Conservation (phyloP, 495 filamentous ascomycete genomes). For the Podospora appendiculata region DNA sequence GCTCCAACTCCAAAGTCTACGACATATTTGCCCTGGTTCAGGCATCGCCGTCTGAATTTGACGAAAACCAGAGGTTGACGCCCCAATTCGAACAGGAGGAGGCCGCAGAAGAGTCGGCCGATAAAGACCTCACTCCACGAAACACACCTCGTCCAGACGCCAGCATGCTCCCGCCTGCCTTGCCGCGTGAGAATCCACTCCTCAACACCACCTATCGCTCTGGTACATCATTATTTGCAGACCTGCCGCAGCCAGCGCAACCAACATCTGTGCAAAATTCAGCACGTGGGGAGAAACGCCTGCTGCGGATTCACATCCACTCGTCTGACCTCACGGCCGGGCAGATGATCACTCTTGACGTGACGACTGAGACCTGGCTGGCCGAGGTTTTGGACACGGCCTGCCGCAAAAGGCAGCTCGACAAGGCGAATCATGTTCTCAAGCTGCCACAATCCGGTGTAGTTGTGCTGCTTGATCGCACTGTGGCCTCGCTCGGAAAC, state of each 20-base stretch:
- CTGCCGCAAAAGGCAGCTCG: slow-evolving; percentile 80
- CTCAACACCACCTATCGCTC: slow-evolving; percentile 49
- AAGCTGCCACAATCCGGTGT: slow-evolving; percentile 80
- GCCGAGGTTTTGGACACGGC: slow-evolving; percentile 88
- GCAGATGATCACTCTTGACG: slow-evolving; percentile 67
- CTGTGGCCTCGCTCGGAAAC: slow-evolving; percentile 79
- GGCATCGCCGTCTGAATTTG: slow-evolving; percentile 67
- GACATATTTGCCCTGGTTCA: slow-evolving; percentile 90
- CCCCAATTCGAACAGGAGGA: slow-evolving; percentile 60
- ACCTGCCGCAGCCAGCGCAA: slow-evolving; percentile 54
- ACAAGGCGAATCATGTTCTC: slow-evolving; percentile 82
- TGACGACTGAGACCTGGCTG: slow-evolving; percentile 89
- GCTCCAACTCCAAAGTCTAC: slow-evolving; percentile 74
- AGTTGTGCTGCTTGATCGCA: slow-evolving; percentile 73
- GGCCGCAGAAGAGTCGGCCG: slow-evolving; percentile 29
- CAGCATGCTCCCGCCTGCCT: slow-evolving; percentile 14
- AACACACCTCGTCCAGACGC: slow-evolving; percentile 38
- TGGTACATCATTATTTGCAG: slow-evolving; percentile 49
- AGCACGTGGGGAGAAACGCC: slow-evolving; percentile 67
- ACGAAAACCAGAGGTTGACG: slow-evolving; percentile 68
- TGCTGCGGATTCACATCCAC: slow-evolving; percentile 67
- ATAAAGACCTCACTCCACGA: slow-evolving; percentile 29
- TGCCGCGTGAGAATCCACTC: slow-evolving; percentile 51
- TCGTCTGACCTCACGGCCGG: slow-evolving; percentile 58
- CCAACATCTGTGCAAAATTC: slow-evolving; percentile 47